Base-by-base conservation (phyloP, 768 basidiomycete genomes). In the Russula emetica region DNA sequence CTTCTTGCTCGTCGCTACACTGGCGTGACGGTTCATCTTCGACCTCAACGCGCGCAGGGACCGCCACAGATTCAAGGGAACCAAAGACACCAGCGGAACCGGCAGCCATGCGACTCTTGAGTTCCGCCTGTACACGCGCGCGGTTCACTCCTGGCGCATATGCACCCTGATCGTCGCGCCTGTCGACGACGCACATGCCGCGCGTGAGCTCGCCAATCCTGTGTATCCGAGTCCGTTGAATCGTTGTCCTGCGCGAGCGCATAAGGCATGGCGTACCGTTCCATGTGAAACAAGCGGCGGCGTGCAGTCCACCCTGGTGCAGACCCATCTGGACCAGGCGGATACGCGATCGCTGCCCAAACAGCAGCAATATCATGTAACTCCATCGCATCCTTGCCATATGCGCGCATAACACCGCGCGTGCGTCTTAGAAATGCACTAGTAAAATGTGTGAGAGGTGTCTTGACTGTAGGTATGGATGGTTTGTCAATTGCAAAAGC, bases 341-440 rank as follows among this genome's bases (percentile, higher is more conserved):
- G 86, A 63, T 88, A 85, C 61, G 81, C 80, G 18, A 92, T 83
- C 2, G 92, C 90, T 73, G 87, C 93, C 91, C 92, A 96, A 18
- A 96, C 82, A 2, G 92, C 90, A 13, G 86, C 85, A 51, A 94
- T 88, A 69, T 98, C 94, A 70, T 98, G 94, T 60, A 95, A 80
- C 75, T 94, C 90, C 83, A 97, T 82, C 5, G 82, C 87, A 71
- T 95, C 93, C 65, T 87, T 85, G 9, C 92, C 92, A 64, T 85
- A 93, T 55, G 78, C 70, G n/a, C 84, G 62, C 88, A 95, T 93
- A 56, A 94, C 76, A 66, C 86, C 85, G 38, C 90, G 77, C 4
- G 90, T 83, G 50, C 85, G 81, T 71, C 88, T 85, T 1, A 94
- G 76, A 75, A 96, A 85, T 5, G 90, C 80, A 68, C 87, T 88